Evolutionary conservation across 495 filamentous ascomycete species (phyloP).

Genomic region (Talaromyces stipitatus): DNA sequence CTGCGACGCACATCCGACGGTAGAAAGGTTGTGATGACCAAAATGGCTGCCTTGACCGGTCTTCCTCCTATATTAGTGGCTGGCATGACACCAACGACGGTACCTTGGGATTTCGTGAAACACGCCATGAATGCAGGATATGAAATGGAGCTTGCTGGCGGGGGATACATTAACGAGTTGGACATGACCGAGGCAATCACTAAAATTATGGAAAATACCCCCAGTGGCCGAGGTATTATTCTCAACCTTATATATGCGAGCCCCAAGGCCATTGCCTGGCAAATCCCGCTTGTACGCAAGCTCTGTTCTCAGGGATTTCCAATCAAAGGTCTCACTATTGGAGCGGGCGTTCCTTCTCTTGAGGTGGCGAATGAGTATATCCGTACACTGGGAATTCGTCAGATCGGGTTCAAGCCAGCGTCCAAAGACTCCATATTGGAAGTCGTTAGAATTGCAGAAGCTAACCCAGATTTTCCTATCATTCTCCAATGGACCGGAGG

Average conservation of each 20-base stretch:
- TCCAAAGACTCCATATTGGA: slow-evolving; percentile 82
- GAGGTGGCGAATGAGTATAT: slow-evolving; percentile 94
- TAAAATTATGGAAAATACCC: slow-evolving; percentile 74
- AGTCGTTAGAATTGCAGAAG: slow-evolving; percentile 88
- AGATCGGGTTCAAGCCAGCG: slow-evolving; percentile 92
- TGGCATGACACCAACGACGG: slow-evolving; percentile 93
- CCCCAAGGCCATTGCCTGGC: slow-evolving; percentile 93
- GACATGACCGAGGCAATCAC: slow-evolving; percentile 88
- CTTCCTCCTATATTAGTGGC: slow-evolving; percentile 91
- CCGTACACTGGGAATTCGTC: slow-evolving; percentile 85
- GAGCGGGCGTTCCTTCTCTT: slow-evolving; percentile 87
- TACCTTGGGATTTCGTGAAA: slow-evolving; percentile 93
- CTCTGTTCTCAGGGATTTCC: slow-evolving; percentile 91
- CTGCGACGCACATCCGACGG: slow-evolving; percentile 82
- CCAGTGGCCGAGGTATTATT: slow-evolving; percentile 87
- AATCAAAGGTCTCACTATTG: slow-evolving; percentile 90
- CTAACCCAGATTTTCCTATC: slow-evolving; percentile 82
- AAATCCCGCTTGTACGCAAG: slow-evolving; percentile 72
- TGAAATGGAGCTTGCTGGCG: slow-evolving; percentile 82
- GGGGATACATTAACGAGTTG: slow-evolving; percentile 89
- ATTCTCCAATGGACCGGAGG: slow-evolving; percentile 94
- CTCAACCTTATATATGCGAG: slow-evolving; percentile 97
- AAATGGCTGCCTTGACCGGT: too few relatives aligned
- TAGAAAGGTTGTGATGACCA: slow-evolving; percentile 88
- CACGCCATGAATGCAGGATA: slow-evolving; percentile 94